phyloP scores from a whole-genome alignment of 2,329 filamentous ascomycete genomes.

The Ceratocystis huliohia region DNA sequence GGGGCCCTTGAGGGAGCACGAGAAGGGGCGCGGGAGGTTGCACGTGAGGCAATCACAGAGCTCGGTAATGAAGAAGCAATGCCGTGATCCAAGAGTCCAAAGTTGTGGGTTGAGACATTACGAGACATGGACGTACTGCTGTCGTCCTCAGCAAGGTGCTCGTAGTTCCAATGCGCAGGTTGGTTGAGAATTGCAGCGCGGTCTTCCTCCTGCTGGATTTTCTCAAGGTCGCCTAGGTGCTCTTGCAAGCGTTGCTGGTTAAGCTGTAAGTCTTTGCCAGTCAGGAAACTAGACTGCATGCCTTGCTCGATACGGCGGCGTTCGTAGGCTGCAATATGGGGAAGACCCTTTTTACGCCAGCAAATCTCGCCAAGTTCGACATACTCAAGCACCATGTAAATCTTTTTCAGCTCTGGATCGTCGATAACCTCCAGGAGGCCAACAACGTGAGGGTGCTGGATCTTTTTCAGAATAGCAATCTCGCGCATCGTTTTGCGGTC shows the following conservation, averaged over 20 bases:
- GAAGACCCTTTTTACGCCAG: conserved; percentile 81
- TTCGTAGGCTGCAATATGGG: conserved; percentile 72
- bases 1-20: conserved; percentile 36
- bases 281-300: conserved; percentile 30
- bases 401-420: conserved; percentile 89
- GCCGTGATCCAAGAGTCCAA: conserved; percentile 28
- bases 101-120: conserved; percentile 32
- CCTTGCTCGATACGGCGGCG: conserved; percentile 67
- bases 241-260: conserved; percentile 48
- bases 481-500: conserved; percentile 78
- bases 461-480: conserved; percentile 97
- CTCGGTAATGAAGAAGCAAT: conserved; percentile 28
- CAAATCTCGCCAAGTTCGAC: conserved; percentile 88
- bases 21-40: conserved; percentile 37
- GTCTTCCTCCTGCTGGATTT: conserved; percentile 42
- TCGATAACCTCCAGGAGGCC: conserved; percentile 94
- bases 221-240: conserved; percentile 44
- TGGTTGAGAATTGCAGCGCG: conserved; percentile 32
- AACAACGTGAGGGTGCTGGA: conserved; percentile 92
- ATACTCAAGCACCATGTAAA: conserved; percentile 94
- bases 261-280: conserved; percentile 40
- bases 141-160: conserved; percentile 54
- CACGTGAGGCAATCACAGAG: conserved; percentile 31
- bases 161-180: conserved; percentile 68
- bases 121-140: conserved; percentile 32